Evolutionary conservation across 768 basidiomycete species (phyloP).

Genomic region (Tulasnella sp.): DNA sequence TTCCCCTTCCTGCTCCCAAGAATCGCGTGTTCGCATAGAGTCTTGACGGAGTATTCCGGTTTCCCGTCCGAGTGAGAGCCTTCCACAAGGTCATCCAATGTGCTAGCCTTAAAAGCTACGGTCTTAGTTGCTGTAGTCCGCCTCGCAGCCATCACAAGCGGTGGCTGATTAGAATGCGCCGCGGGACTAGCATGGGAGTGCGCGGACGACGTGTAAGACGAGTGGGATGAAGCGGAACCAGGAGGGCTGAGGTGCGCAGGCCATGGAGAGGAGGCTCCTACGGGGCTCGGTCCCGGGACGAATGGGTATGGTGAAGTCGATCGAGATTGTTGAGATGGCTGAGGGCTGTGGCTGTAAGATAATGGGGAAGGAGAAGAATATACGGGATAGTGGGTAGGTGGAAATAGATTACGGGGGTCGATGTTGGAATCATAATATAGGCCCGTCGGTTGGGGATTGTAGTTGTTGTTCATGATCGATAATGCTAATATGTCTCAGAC

Average conservation of each 20-base stretch:
- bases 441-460: background rate
- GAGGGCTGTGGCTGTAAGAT: background rate
- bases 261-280: no score
- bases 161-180: no score
- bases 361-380: background rate
- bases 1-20: background rate
- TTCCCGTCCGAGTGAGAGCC: background rate
- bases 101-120: no score
- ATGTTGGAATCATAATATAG: background rate
- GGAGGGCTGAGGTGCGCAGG: no score
- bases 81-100: constrained; percentile 1
- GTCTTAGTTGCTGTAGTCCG: no score
- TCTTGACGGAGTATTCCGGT: constrained; percentile 1
- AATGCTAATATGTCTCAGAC: background rate
- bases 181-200: no score
- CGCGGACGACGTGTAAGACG: no score
- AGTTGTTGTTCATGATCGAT: background rate
- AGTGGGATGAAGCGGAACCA: no score
- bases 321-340: background rate
- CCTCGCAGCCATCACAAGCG: no score
- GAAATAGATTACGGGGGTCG: background rate
- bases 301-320: no score
- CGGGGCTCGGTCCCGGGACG: no score
- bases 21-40: constrained; percentile 1
- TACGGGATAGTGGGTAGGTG: background rate